phyloP scores from a whole-genome alignment of 2,329 filamentous ascomycete genomes.

The Trichoderma breve region DNA sequence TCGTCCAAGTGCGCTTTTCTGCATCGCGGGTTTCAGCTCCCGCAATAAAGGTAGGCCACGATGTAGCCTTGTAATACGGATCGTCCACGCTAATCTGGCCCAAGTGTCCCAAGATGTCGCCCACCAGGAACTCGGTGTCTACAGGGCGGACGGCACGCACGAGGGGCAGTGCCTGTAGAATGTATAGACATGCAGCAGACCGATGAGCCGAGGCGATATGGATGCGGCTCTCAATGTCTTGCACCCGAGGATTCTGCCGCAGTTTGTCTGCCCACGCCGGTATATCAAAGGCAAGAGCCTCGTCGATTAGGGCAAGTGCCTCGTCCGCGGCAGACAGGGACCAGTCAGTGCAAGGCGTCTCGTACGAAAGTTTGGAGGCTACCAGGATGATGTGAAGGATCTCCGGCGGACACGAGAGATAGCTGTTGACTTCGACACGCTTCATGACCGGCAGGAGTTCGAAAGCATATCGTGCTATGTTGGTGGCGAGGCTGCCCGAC shows the following conservation, averaged over 20 bases:
- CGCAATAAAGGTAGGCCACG: conserved; percentile 59
- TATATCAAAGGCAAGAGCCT: conserved; percentile 44
- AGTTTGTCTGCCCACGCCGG: conserved; percentile 42
- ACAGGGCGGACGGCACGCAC: conserved; percentile 38
- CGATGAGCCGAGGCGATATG: conserved; percentile 47
- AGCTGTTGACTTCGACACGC: conserved; percentile 43
- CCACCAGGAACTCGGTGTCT: conserved; percentile 45
- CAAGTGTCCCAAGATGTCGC: conserved; percentile 51
- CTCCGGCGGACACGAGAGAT: conserved; percentile 43
- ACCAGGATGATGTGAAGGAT: conserved; percentile 46
- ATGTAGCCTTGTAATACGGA: conserved; percentile 57
- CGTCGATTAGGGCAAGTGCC: conserved; percentile 40
- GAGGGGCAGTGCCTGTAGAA: conserved; percentile 44
- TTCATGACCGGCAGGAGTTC: conserved; percentile 41
- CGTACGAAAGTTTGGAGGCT: conserved; percentile 44
- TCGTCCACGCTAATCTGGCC: conserved; percentile 47
- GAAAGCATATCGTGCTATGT: conserved; percentile 40
- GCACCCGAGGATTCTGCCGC: conserved; percentile 34
- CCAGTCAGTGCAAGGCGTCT: conserved; percentile 34
- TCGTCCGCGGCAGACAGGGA: conserved; percentile 36
- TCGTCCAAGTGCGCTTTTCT: conserved; percentile 49
- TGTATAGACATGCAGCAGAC: conserved; percentile 47
- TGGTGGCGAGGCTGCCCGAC: conserved; percentile 37
- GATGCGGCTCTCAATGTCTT: conserved; percentile 42
- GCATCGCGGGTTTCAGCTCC: conserved; percentile 53